Evolutionary conservation across 805 yeast genomes (phyloP).

Genomic region (Saturnispora ahearnii): DNA sequence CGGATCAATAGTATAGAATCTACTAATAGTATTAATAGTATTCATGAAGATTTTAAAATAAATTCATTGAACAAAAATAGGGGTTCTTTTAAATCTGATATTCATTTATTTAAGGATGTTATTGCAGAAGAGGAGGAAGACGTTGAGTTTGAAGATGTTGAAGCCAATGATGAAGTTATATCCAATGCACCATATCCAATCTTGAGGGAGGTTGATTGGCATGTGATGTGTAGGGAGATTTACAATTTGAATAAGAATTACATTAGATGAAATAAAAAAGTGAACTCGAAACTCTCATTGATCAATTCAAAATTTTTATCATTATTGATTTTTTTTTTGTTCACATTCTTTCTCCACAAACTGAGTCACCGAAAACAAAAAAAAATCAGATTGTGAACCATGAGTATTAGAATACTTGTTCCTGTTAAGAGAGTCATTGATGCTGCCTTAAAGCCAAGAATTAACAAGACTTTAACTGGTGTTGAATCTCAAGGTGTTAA

Average conservation of each 20-base stretch:
- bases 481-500: conserved; percentile 85
- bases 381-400: background rate
- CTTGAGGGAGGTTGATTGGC: conserved; percentile 78
- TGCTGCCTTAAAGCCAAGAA: conserved; percentile 86
- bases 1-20: background rate
- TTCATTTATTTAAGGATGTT: background rate
- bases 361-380: background rate
- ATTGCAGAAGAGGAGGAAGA: background rate
- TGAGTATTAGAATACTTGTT: conserved; percentile 60
- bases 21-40: background rate
- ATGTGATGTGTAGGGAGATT: conserved; percentile 73
- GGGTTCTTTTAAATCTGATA: background rate
- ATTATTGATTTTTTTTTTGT: background rate
- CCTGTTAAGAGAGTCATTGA: conserved; percentile 95
- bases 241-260: conserved; percentile 66
- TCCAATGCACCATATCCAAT: conserved; percentile 26
- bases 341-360: conserved; percentile 3
- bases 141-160: background rate
- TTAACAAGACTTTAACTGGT: conserved; percentile 77
- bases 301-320: too few relatives aligned
- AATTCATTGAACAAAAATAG: background rate
- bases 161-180: conserved; percentile 19
- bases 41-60: background rate
- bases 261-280: conserved; percentile 22
- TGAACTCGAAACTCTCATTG: too few relatives aligned